These are phyloP conservation scores for Trypanosoma platydactyli DNA, from an alignment of 208 protist species.

Conservation along the genomic window DNA sequence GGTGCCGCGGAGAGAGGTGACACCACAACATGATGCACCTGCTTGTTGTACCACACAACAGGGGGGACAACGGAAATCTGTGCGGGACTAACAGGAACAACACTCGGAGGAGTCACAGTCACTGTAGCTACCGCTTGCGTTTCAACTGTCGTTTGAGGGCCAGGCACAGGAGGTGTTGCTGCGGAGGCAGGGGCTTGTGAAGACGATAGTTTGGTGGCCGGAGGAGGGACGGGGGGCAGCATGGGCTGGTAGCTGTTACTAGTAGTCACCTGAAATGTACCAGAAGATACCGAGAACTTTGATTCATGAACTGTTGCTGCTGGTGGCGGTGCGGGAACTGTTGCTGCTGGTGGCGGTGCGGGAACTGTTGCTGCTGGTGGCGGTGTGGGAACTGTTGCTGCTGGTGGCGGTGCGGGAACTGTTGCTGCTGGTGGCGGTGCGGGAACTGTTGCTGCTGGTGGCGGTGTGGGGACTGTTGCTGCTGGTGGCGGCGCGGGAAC, in stretches of 20 bases:
- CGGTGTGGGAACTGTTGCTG: background rate
- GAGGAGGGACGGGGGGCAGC: conserved; percentile 21
- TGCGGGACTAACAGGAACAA: background rate
- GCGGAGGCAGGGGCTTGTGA: background rate
- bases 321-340: conserved; percentile 6
- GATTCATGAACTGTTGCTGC: background rate
- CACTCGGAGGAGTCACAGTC: conserved; percentile 7
- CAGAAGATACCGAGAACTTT: conserved; percentile 22
- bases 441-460: too few relatives aligned
- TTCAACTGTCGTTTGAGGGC: background rate
- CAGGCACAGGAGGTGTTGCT: background rate
- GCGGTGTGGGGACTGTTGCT: too few relatives aligned
- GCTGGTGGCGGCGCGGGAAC: too few relatives aligned
- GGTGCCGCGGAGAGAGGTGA: conserved; percentile 15
- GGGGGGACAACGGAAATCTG: conserved; percentile 37
- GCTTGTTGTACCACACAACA: conserved; percentile 34
- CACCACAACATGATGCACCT: conserved; percentile 35
- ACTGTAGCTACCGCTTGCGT: conserved; percentile 6
- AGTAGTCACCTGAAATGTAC: background rate
- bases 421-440: too few relatives aligned
- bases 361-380: background rate
- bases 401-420: too few relatives aligned
- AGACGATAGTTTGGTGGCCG: background rate
- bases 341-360: background rate
- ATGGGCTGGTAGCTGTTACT: conserved; percentile 19